Evolutionary conservation across 352 stramenopile species (phyloP).

Genomic region (Phytophthora quininea): DNA sequence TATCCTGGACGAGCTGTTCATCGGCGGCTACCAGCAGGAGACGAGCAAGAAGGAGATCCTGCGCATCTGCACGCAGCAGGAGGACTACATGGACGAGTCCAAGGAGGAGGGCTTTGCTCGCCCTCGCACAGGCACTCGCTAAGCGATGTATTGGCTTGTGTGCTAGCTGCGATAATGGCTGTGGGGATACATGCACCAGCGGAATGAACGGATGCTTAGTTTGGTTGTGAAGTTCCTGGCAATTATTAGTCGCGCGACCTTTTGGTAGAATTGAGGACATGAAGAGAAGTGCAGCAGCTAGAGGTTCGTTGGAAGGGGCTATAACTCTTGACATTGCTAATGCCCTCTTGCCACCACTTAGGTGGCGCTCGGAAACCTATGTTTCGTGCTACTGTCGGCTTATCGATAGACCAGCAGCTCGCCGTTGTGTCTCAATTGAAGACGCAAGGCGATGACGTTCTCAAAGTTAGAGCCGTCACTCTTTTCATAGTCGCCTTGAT

Average conservation of each 20-base stretch:
- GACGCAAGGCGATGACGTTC: constrained; percentile 49
- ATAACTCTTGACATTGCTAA: background rate
- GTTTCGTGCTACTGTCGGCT: constrained; percentile 68
- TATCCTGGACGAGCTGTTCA: constrained; percentile 99
- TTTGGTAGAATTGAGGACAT: background rate
- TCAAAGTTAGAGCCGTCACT: constrained; percentile 43
- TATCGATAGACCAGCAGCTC: constrained; percentile 71
- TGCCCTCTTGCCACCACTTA: background rate
- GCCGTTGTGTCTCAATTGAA: constrained; percentile 59
- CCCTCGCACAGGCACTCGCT: constrained; percentile 66
- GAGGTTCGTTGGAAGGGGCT: background rate
- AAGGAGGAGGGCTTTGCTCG: constrained; percentile 85
- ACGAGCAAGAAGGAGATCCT: constrained; percentile 93
- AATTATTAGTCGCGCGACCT: too few species aligned
- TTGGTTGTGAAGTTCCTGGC: background rate
- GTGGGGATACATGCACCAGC: constrained; percentile 3
- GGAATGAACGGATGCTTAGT: constrained; percentile 14
- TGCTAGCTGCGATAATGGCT: background rate
- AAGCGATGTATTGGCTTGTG: constrained; percentile 16
- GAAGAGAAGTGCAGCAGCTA: background rate
- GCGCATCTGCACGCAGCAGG: constrained; percentile 88
- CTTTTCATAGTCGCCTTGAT: background rate
- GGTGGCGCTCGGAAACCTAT: constrained; percentile 51
- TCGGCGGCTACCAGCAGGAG: constrained; percentile 98
- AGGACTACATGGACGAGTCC: constrained; percentile 91